Evolutionary conservation across 1,284 basidiomycete species (phyloP), one percentile per base, ranked within the genome.

Genomic region (Pascua sp.): DNA sequence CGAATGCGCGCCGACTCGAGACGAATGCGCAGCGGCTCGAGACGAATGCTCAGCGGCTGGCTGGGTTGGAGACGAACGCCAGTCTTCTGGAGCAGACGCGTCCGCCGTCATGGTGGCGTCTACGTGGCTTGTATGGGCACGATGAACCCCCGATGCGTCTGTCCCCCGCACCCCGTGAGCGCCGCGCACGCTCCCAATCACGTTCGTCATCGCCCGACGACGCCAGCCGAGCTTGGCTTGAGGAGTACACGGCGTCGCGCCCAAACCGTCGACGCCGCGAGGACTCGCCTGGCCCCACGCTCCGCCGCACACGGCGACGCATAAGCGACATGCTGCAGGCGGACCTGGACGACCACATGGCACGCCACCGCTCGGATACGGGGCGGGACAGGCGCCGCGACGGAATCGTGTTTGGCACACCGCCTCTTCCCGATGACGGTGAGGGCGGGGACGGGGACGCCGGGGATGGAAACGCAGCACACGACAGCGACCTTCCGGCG

Each of bases 341-440:
- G 1, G 50, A 45, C 36, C 16, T 45, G 38, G 16, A 45, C n/a
- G 51, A 46, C 13, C 41, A 24, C 17, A 5, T 9, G 32, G 9
- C 10, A 16, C 53, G 36, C 9, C 37, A 17, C 45, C 18, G 16
- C 47, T 5, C 36, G 39, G 24, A 5, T 16, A 47, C 4, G 5
- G 42, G 16, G 11, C 15, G 59, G 39, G 60, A 61, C 36, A 61
- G 53, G 40, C 53, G 60, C 24, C 56, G 60, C 13, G 60, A 61
- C 50, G 60, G 56, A 9, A 39, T 61, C 15, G 50, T 61, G 15
- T 57, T 61, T 32, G 24, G 24, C 24, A 32, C 24, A 7, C 24
- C 24, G 24, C 24, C 24, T 3, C 24, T 32, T 7, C 24, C 24
- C 24, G 24, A 32, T 32, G 24, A 32, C 24, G 24, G 24, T 7